Evolutionary conservation across 768 basidiomycete genomes (phyloP).

Genomic region (Tubosaeta sp.): DNA sequence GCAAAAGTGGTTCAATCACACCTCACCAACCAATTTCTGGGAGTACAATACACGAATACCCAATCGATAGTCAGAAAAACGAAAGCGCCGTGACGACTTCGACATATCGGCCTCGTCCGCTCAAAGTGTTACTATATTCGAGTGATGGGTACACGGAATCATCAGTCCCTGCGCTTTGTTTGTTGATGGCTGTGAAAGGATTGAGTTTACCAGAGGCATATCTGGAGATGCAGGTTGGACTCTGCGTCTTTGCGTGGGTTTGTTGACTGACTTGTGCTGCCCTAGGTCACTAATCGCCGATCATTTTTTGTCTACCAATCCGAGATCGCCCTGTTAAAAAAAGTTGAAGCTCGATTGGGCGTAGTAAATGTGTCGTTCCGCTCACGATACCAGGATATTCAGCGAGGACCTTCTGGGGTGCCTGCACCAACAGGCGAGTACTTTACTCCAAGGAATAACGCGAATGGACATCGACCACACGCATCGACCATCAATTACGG

Average conservation of each 20-base stretch:
- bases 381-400: constrained; percentile 25
- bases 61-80: constrained; percentile 3
- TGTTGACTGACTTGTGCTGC: not conserved
- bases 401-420: constrained; percentile 12
- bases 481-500: constrained; percentile 19
- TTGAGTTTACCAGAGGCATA: constrained; percentile 85
- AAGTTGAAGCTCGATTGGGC: constrained; percentile 56
- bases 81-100: constrained; percentile 11
- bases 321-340: constrained; percentile 69
- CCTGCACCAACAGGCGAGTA: constrained; percentile 7
- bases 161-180: constrained; percentile 77
- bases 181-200: constrained; percentile 74
- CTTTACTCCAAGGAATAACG: constrained; percentile 6
- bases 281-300: constrained; percentile 57
- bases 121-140: constrained; percentile 77
- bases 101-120: constrained; percentile 48
- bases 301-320: constrained; percentile 90
- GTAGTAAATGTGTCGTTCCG: constrained; percentile 17
- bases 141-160: constrained; percentile 93
- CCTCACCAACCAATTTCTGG: constrained; percentile 5
- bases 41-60: constrained; percentile 16
- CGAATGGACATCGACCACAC: constrained; percentile 22
- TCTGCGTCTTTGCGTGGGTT: not conserved
- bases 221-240: constrained; percentile 69
- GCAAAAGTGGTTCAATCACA: constrained; percentile 19